Percentiles rank a stretch among this genome's conserved stretches.
Evolutionary conservation across 2,329 filamentous ascomycete genomes (phyloP).

Genomic region (Alternaria sp.): DNA sequence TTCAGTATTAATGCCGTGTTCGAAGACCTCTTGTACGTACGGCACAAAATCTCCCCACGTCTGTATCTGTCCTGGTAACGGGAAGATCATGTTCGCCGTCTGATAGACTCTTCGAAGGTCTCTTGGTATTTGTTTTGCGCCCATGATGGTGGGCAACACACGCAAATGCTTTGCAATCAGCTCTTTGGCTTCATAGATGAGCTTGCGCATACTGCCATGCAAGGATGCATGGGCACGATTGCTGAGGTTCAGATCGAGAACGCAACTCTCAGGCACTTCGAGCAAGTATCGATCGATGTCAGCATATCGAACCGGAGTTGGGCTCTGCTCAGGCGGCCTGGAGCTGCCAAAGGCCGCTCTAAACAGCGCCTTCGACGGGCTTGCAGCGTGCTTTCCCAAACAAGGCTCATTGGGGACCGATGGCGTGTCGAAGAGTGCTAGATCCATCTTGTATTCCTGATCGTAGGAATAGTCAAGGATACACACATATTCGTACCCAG

Average conservation of each 20-base stretch:
- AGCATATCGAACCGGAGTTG: neutral
- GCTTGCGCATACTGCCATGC: neutral
- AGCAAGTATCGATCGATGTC: conserved; percentile 8
- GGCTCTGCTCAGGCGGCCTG: neutral
- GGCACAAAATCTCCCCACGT: neutral
- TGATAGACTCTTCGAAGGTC: neutral
- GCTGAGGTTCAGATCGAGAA: neutral
- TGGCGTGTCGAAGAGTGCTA: neutral
- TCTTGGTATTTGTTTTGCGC: conserved; percentile 6
- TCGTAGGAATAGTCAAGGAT: conserved; percentile 5
- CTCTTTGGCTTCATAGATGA: conserved; percentile 4
- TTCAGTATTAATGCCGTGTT: neutral
- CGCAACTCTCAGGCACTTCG: neutral
- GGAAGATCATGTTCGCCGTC: neutral
- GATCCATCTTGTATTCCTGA: neutral
- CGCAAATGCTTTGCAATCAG: neutral
- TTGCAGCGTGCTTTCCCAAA: neutral
- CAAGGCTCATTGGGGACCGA: neutral
- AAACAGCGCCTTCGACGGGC: neutral
- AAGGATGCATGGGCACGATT: neutral
- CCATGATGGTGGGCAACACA: conserved; percentile 5
- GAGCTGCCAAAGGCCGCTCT: neutral
- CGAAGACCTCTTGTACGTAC: neutral
- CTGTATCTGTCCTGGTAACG: neutral
- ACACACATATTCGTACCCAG: conserved; percentile 16